Base-by-base conservation (phyloP, 306 rosid genomes). In the Hippophae gyantsensis region DNA sequence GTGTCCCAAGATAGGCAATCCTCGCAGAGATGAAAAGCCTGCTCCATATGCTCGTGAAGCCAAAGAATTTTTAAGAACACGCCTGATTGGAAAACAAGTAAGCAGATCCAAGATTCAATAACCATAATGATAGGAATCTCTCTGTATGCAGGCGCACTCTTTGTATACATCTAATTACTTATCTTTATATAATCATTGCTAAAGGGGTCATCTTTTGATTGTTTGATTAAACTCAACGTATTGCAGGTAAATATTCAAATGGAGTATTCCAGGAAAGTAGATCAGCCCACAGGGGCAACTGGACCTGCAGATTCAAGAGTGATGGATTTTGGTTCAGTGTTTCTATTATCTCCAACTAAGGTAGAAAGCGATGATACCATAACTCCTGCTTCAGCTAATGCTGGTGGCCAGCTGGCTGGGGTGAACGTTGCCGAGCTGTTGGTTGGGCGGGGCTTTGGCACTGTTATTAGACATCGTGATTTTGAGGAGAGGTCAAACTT, bases 11-110 rank as follows among this genome's bases (percentile, higher is more conserved):
- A 76, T 93, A 50, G 99, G 99, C 42, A 93, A 93, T 74, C 99
- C 99, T 64, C 97, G 99, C 6, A 79, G 94, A 59, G 99, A 93
- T 48, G 99, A 93, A 72, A 93, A 84, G 67, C 99, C 99, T 12
- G 97, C 97, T 46, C 90, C 99, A 48, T 88, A 93, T 79, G 99
- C 99, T 52, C 95, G 99, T 50, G 99, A 93, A 78, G 99, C 99
- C 70, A 93, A 86, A 77, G 99, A 93, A 71, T 85, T 93, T 65
- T 78, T 93, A 69, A 84, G 99, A 77, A 82, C 90, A 27, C 94
- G 97, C 48, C 90, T 93, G 55, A 73, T 93, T 72, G 99, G 95
- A 54, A 85, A 60, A 59, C 97, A 88, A 72, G 99, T 93, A 84
- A 59, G 90, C 38, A 32, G 38, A 32, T 32, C 38, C 38, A 32